These are phyloP conservation scores for Boletus rubroflammeus DNA, from an alignment of 768 basidiomycete species.

Conservation along the genomic window DNA sequence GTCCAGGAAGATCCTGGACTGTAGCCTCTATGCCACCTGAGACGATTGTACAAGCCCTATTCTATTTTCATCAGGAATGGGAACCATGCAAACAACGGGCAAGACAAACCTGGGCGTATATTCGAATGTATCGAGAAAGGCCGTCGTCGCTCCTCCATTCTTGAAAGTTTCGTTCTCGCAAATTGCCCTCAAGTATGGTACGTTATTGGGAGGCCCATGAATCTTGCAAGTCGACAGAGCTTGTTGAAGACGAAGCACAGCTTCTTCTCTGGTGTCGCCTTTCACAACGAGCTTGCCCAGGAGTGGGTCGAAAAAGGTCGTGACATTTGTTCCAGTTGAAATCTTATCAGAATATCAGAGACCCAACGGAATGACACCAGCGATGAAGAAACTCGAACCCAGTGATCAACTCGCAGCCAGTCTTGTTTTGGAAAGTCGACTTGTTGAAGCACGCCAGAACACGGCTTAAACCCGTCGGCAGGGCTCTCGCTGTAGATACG, in stretches of 20 bases:
- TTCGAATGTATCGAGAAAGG: slow-evolving; percentile 43
- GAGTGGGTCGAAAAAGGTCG: slow-evolving; percentile 55
- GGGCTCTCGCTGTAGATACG: slow-evolving; percentile 66
- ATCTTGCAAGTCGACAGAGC: slow-evolving; percentile 42
- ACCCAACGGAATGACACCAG: neutral
- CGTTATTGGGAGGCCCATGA: slow-evolving; percentile 58
- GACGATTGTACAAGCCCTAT: slow-evolving; percentile 50
- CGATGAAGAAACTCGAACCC: slow-evolving; percentile 37
- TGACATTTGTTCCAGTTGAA: slow-evolving; percentile 48
- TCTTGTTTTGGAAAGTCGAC: slow-evolving; percentile 41
- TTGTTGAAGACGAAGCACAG: slow-evolving; percentile 39
- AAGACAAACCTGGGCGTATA: slow-evolving; percentile 39
- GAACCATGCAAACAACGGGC: neutral
- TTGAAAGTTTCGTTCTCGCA: slow-evolving; percentile 37
- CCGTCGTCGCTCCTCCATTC: slow-evolving; percentile 45
- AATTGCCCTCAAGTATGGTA: slow-evolving; percentile 48
- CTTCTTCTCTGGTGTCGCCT: slow-evolving; percentile 43
- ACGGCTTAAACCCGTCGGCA: slow-evolving; percentile 50
- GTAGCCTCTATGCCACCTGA: slow-evolving; percentile 54
- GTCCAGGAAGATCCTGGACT: slow-evolving; percentile 56
- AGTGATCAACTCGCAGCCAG: slow-evolving; percentile 61
- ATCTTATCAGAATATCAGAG: slow-evolving; percentile 30
- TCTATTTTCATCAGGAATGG: neutral
- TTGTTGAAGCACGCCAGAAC: slow-evolving; percentile 58
- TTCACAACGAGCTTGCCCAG: slow-evolving; percentile 59